These are phyloP conservation scores for Gynostemma pentaphyllum DNA, from an alignment of 306 rosid genomes.

Conservation along the genomic window DNA sequence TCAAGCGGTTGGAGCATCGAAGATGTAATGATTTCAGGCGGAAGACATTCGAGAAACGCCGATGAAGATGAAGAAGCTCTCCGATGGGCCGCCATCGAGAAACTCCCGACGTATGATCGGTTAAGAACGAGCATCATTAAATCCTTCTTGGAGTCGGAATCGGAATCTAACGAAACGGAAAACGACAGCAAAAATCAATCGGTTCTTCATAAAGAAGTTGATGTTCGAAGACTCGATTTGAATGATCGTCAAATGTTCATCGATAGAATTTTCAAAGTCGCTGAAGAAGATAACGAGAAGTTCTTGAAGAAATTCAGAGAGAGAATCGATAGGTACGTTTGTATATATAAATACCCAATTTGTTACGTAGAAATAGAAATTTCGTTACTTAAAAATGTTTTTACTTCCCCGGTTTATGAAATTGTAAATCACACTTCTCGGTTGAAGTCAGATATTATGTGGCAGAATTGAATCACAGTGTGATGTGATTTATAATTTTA, in stretches of 20 bases:
- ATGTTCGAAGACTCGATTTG: slow-evolving; percentile 56
- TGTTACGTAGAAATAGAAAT: no score
- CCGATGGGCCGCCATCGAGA: slow-evolving; percentile 93
- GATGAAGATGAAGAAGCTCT: slow-evolving; percentile 93
- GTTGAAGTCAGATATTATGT: no score
- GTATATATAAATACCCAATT: no score
- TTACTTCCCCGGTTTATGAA: no score
- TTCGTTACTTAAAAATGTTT: no score
- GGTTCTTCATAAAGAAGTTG: slow-evolving; percentile 44
- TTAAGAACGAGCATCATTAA: slow-evolving; percentile 70
- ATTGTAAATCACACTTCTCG: no score
- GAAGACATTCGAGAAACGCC: slow-evolving; percentile 28
- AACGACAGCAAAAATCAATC: slow-evolving; percentile 16
- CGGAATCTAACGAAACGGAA: background rate
- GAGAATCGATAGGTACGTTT: slow-evolving; percentile 59
- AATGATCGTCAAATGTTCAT: slow-evolving; percentile 58
- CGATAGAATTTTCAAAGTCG: slow-evolving; percentile 58
- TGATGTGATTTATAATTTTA: no score
- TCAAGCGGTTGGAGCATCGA: slow-evolving; percentile 68
- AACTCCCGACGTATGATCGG: slow-evolving; percentile 71
- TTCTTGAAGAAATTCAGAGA: slow-evolving; percentile 56
- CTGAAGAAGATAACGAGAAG: slow-evolving; percentile 89
- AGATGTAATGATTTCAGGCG: slow-evolving; percentile 43
- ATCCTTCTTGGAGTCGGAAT: slow-evolving; percentile 16
- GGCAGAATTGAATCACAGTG: no score